These are phyloP conservation scores for Pseudoscleropodium purum DNA, from an alignment of 225 moss, liverwort and hornwort species.

Conservation along the genomic window DNA sequence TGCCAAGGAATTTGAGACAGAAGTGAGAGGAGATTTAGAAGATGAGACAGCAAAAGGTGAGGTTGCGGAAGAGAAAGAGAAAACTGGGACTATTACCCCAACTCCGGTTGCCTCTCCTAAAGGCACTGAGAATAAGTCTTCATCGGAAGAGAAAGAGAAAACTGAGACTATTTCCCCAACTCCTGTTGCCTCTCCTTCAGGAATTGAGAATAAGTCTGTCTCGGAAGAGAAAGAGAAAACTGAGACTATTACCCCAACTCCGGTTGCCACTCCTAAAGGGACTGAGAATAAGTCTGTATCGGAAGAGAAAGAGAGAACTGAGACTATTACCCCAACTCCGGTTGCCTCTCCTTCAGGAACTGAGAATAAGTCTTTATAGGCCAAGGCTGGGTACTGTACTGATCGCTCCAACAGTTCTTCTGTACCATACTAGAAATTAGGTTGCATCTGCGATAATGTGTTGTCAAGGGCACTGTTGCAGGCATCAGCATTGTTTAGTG, in stretches of 20 bases:
- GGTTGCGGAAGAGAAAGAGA: not conserved
- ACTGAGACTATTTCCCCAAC: constrained; percentile 20
- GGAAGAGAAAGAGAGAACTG: not conserved
- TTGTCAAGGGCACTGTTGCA: not conserved
- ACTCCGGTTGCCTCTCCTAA: constrained; percentile 32
- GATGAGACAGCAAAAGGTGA: not conserved
- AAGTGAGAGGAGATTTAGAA: constrained; percentile 23
- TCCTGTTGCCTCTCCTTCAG: constrained; percentile 27
- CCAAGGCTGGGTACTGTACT: not conserved
- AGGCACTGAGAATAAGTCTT: constrained; percentile 14
- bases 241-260: constrained; percentile 23
- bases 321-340: constrained; percentile 24
- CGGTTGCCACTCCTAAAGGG: constrained; percentile 26
- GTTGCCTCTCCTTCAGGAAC: constrained; percentile 27
- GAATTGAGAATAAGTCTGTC: constrained; percentile 6
- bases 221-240: not conserved
- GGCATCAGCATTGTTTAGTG: not conserved
- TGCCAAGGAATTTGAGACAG: constrained; percentile 73
- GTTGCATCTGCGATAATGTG: not conserved
- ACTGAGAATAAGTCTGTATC: constrained; percentile 5
- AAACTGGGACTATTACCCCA: constrained; percentile 14
- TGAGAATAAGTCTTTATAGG: constrained; percentile 16
- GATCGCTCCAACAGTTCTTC: not conserved
- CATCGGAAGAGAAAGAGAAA: not conserved
- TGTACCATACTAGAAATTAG: constrained; percentile 19